A percentile compares a stretch with the other conserved stretches of the same genome.
phyloP scores from a whole-genome alignment of 169 alveolate species.

The Cryptosporidium bovis region DNA sequence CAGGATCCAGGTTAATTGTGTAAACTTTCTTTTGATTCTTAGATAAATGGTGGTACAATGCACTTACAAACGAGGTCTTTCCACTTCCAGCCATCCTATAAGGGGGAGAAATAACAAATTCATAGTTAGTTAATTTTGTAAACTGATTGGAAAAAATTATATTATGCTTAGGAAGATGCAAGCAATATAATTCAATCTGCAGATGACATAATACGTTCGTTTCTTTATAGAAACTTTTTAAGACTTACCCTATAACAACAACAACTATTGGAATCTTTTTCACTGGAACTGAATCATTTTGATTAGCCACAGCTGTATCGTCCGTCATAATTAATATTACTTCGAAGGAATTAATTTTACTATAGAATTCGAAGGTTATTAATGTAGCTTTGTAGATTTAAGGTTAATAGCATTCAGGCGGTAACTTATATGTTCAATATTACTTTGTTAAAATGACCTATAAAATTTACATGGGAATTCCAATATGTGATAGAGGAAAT shows the following conservation, averaged over 20 bases:
- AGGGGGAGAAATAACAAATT: conserved; percentile 47
- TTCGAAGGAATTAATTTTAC: background rate
- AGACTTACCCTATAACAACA: conserved; percentile 71
- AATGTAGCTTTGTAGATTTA: background rate
- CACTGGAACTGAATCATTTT: background rate
- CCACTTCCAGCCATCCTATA: conserved; percentile 97
- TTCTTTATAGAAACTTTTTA: background rate
- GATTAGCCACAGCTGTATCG: background rate
- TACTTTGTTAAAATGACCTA: no score
- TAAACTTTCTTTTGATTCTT: conserved; percentile 89
- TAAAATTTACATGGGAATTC: no score
- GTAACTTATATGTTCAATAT: background rate
- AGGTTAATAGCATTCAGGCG: background rate
- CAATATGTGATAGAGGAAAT: no score
- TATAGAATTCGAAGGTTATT: background rate
- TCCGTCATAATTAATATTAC: background rate
- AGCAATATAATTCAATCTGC: background rate
- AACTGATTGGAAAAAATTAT: background rate
- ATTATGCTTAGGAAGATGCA: background rate
- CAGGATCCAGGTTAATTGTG: conserved; percentile 97
- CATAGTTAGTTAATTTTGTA: background rate
- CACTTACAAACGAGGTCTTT: conserved; percentile 92
- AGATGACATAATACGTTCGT: background rate
- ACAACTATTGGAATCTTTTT: conserved; percentile 38
- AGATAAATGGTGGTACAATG: conserved; percentile 81